Conservation (phyloP, 768 basidiomycete genomes). For the Collybia mongolica region DNA sequence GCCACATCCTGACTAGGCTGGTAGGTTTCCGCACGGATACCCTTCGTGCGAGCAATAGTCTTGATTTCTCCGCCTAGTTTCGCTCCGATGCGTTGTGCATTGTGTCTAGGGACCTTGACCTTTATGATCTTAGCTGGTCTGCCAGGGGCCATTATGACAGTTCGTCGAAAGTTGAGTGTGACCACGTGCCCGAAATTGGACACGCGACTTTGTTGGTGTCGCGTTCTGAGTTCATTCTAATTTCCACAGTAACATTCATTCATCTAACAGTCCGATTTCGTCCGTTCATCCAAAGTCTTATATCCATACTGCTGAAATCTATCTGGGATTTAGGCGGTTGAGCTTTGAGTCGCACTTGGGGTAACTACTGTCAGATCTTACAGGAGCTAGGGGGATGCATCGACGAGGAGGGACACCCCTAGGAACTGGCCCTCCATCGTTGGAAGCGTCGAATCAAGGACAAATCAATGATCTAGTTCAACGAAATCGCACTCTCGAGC, state of each 20-base stretch:
- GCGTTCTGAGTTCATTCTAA: too few relatives aligned
- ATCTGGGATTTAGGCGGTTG: too few relatives aligned
- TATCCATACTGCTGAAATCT: too few relatives aligned
- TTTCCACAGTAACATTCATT: too few relatives aligned
- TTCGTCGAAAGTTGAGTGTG: too few relatives aligned
- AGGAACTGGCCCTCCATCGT: constrained; percentile 33
- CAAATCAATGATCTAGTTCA: constrained; percentile 78
- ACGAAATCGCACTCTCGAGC: constrained; percentile 62
- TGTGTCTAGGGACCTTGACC: constrained; percentile 71
- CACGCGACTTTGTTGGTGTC: too few relatives aligned
- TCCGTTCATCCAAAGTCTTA: too few relatives aligned
- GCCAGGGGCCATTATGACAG: constrained; percentile 52
- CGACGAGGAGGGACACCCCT: constrained; percentile 18
- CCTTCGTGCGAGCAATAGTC: constrained; percentile 46
- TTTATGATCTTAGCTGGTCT: constrained; percentile 56
- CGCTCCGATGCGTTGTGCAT: constrained; percentile 68
- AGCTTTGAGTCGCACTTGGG: neutral
- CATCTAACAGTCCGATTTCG: neutral
- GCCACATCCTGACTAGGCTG: constrained; percentile 66
- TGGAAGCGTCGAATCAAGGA: constrained; percentile 59
- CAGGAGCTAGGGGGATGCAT: constrained; percentile 11
- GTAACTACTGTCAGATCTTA: neutral
- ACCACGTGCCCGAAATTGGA: too few relatives aligned
- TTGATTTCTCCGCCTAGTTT: constrained; percentile 63
- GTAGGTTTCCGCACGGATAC: constrained; percentile 52